Percentiles rank a stretch among this genome's conserved stretches.
These are phyloP conservation scores for Escallonia herrerae DNA, from an alignment of 129 eudicot species.

Conservation along the genomic window DNA sequence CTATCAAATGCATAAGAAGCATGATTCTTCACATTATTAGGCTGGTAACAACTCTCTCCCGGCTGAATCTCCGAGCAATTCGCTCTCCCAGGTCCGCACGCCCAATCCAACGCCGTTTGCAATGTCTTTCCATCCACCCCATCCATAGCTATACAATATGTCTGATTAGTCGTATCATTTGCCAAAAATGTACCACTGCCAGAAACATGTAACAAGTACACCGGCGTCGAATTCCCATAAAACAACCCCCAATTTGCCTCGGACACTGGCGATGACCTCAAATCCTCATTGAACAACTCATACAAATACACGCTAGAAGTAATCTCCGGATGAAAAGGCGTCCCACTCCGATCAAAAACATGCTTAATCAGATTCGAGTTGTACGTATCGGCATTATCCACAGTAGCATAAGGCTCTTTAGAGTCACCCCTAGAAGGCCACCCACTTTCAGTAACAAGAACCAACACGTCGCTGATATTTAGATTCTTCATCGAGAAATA, in stretches of 20 bases:
- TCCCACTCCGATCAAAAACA: slow-evolving; percentile 68
- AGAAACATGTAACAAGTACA: slow-evolving; percentile 81
- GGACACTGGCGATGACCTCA: slow-evolving; percentile 80
- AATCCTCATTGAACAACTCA: slow-evolving; percentile 89
- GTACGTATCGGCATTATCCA: slow-evolving; percentile 80
- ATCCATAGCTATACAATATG: slow-evolving; percentile 77
- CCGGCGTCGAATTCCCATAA: slow-evolving; percentile 78
- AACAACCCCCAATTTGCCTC: slow-evolving; percentile 96
- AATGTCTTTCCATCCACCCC: slow-evolving; percentile 65
- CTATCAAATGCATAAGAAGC: slow-evolving; percentile 98
- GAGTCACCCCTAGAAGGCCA: slow-evolving; percentile 98
- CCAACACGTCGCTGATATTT: slow-evolving; percentile 62
- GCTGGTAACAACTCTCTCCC: slow-evolving; percentile 81
- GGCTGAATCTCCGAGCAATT: slow-evolving; percentile 96
- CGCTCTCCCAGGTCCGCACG: slow-evolving; percentile 98
- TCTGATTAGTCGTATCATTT: slow-evolving; percentile 84
- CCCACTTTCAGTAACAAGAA: slow-evolving; percentile 86
- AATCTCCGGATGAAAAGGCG: slow-evolving; percentile 73
- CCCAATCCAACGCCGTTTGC: slow-evolving; percentile 97
- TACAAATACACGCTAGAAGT: slow-evolving; percentile 82
- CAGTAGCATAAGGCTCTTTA: slow-evolving; percentile 90
- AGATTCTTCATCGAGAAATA: slow-evolving; percentile 84
- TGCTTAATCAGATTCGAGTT: slow-evolving; percentile 86
- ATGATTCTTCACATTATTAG: slow-evolving; percentile 75
- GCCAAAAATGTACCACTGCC: slow-evolving; percentile 95